Base-by-base conservation (phyloP, 2,329 filamentous ascomycete genomes). In the Xylogone sp. region DNA sequence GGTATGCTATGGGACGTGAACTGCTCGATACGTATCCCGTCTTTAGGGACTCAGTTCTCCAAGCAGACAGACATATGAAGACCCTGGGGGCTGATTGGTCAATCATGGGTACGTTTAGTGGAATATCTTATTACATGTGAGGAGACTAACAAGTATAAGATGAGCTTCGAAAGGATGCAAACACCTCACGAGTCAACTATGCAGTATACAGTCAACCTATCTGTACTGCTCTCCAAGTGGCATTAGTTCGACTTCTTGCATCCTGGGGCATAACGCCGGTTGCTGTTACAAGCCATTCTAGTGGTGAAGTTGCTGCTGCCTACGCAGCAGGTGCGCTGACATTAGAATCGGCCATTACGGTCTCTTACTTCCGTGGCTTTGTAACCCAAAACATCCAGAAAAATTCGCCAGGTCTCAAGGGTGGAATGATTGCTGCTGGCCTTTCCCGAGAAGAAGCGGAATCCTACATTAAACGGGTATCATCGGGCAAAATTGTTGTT, bases 391-490 rank as follows among this genome's bases (percentile, higher is more conserved):
- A 27, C 6, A 27, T 27, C 6, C 5, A 27, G 10, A 10, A 27
- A 27, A 27, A 27, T 5, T 10, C 5, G 69, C 75, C 55, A 64
- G 7, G 46, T 46, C 18, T 49, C 0, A 64, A 63, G 3, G 78
- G 78, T 0, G 64, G 71, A 12, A 82, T 82, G 79, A 69, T 80
- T 59, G 78, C 79, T 1, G 75, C 79, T 1, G 78, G 56, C 10
- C 6, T 10, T 10, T 6, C 6, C 24, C 24, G 6, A 6, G 5
- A 5, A 56, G 59, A 2, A 57, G 55, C 22, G n/a, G n/a, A n/a
- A n/a, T n/a, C n/a, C n/a, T n/a, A n/a, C n/a, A n/a, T n/a, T n/a
- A n/a, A n/a, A n/a, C n/a, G n/a, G n/a, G n/a, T n/a, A n/a, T n/a
- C n/a, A n/a, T n/a, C n/a, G n/a, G n/a, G n/a, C n/a, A n/a, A n/a